These are phyloP conservation scores for Marvania coccoides DNA, from an alignment of 139 green algal species.

Conservation along the genomic window DNA sequence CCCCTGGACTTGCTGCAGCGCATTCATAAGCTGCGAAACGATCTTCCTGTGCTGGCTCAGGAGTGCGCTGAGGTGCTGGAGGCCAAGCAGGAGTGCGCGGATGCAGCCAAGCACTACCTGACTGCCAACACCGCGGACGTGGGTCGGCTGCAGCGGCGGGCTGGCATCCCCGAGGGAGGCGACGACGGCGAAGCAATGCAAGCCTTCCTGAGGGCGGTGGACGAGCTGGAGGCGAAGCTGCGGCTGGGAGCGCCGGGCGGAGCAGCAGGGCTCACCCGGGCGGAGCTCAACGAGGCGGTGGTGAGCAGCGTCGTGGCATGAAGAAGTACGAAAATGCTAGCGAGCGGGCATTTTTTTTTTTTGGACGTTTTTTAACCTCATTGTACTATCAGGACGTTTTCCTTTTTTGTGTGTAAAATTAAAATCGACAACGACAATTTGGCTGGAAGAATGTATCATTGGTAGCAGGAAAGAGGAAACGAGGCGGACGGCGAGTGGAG, in stretches of 20 bases:
- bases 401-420: too few relatives aligned
- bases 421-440: too few relatives aligned
- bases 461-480: too few relatives aligned
- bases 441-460: too few relatives aligned
- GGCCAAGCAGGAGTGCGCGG: constrained; percentile 19
- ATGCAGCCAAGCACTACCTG: constrained; percentile 15
- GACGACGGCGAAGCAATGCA: neutral
- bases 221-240: constrained; percentile 14
- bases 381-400: too few relatives aligned
- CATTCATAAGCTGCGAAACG: constrained; percentile 9
- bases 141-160: constrained; percentile 2
- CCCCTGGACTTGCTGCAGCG: constrained; percentile 5
- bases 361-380: too few relatives aligned
- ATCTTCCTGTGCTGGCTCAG: constrained; percentile 4
- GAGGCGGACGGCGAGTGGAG: too few relatives aligned
- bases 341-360: too few relatives aligned
- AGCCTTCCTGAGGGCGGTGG: constrained; percentile 1
- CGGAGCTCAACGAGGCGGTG: constrained; percentile 12
- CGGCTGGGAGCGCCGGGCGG: neutral
- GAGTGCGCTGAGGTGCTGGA: constrained; percentile 14
- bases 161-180: neutral
- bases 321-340: too few relatives aligned
- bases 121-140: constrained; percentile 6
- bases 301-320: constrained; percentile 5
- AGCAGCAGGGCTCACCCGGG: neutral